A percentile compares a stretch with the other conserved stretches of the same genome.
Evolutionary conservation across 2,329 filamentous ascomycete species (phyloP).

Genomic region (Botrytis aclada): DNA sequence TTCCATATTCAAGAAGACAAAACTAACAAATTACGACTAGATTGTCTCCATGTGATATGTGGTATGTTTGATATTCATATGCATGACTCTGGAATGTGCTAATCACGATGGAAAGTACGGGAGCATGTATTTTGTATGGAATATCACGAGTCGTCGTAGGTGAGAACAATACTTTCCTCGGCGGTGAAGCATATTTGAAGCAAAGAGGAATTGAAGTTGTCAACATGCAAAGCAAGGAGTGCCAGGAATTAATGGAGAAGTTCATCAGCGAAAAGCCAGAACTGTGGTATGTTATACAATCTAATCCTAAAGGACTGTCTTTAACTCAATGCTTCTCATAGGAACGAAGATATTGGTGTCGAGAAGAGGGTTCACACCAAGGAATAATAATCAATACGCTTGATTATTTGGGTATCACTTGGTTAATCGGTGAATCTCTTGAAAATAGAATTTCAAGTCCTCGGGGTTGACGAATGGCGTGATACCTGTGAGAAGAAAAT

Average conservation of each 20-base stretch:
- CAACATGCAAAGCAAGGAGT: conserved; percentile 64
- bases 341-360: conserved; percentile 59
- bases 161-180: conserved; percentile 72
- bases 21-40: conserved; percentile 17
- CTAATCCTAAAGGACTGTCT: not conserved
- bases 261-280: conserved; percentile 72
- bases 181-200: conserved; percentile 65
- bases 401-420: not conserved
- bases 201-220: conserved; percentile 68
- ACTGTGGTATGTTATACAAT: conserved; percentile 54
- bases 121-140: conserved; percentile 73
- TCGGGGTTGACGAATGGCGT: conserved; percentile 94
- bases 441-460: conserved; percentile 87
- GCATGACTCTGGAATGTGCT: not conserved
- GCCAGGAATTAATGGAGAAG: conserved; percentile 64
- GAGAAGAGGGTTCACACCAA: conserved; percentile 45
- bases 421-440: conserved; percentile 78
- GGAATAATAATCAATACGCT: conserved; percentile 30
- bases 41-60: conserved; percentile 78
- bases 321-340: conserved; percentile 30
- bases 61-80: conserved; percentile 25
- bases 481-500: conserved; percentile 57
- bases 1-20: not conserved
- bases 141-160: conserved; percentile 71
- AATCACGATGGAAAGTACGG: conserved; percentile 47